A percentile compares a stretch with the other conserved stretches of the same genome.
phyloP scores from a whole-genome alignment of 106 monocot genomes.

The Acanthochlamys bracteata region DNA sequence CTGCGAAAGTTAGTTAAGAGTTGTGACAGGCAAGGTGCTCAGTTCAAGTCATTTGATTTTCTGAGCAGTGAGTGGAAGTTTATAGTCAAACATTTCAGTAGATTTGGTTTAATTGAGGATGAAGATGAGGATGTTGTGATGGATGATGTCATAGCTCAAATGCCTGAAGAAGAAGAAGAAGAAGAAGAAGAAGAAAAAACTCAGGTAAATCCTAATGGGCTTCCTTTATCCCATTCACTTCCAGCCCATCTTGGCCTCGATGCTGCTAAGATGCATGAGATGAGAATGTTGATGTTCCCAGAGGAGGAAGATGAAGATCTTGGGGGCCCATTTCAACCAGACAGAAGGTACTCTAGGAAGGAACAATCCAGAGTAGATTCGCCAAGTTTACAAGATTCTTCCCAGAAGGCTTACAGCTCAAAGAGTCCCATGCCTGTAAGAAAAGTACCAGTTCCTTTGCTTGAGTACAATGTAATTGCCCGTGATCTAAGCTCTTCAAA shows the following conservation, averaged over 20 bases:
- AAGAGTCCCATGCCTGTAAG: constrained; percentile 18
- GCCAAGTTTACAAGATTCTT: constrained; percentile 37
- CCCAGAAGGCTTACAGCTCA: constrained; percentile 31
- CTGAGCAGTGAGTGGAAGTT: constrained; percentile 72
- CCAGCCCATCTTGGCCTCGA: constrained; percentile 98
- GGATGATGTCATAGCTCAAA: constrained; percentile 33
- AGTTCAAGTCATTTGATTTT: constrained; percentile 61
- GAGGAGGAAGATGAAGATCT: constrained; percentile 46
- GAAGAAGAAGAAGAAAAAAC: constrained; percentile 22
- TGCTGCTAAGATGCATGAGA: constrained; percentile 85
- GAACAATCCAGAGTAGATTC: constrained; percentile 44
- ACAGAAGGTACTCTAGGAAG: constrained; percentile 17
- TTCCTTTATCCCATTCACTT: constrained; percentile 72
- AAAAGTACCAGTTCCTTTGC: constrained; percentile 47
- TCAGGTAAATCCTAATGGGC: constrained; percentile 13
- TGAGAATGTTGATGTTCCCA: constrained; percentile 81
- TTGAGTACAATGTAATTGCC: constrained; percentile 53
- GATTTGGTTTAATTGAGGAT: constrained; percentile 78
- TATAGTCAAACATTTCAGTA: constrained; percentile 78
- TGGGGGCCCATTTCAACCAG: constrained; percentile 30
- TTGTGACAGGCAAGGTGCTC: constrained; percentile 53
- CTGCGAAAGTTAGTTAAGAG: constrained; percentile 28
- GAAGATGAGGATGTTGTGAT: constrained; percentile 72
- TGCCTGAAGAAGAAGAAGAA: no score
- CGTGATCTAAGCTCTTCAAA: constrained; percentile 35